Conservation (phyloP, 257 asterid genomes). For the Capsicum chinense region DNA sequence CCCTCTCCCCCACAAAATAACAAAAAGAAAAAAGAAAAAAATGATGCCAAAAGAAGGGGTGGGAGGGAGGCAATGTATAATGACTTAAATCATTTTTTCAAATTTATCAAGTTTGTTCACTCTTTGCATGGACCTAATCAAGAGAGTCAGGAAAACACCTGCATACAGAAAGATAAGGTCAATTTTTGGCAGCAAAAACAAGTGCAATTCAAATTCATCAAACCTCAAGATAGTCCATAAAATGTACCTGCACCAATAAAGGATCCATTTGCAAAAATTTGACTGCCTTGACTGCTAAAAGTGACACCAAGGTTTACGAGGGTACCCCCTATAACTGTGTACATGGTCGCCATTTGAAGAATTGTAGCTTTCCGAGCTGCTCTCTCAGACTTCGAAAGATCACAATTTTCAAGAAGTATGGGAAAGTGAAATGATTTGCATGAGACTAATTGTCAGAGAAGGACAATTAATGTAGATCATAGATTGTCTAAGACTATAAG, state of each 20-base stretch:
- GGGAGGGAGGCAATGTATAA: not conserved
- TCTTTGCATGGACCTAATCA: slow-evolving; percentile 83
- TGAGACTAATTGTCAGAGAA: not conserved
- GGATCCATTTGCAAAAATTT: slow-evolving; percentile 63
- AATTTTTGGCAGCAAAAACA: not conserved
- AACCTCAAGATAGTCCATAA: not conserved
- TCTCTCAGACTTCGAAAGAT: slow-evolving; percentile 75
- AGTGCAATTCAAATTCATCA: not conserved
- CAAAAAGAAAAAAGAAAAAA: not conserved
- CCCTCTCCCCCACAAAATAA: not conserved
- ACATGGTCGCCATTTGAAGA: slow-evolving; percentile 93
- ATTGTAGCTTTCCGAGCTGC: slow-evolving; percentile 91
- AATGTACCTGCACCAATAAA: slow-evolving; percentile 73
- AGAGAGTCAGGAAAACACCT: slow-evolving; percentile 74
- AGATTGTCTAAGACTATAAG: not conserved
- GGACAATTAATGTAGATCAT: not conserved
- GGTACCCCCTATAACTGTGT: slow-evolving; percentile 78
- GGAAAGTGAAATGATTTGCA: not conserved
- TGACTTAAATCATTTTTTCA: slow-evolving; percentile 79
- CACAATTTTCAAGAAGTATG: slow-evolving; percentile 4
- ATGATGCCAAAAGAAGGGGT: not conserved
- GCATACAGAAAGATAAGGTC: slow-evolving; percentile 33
- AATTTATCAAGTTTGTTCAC: slow-evolving; percentile 85
- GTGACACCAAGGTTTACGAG: slow-evolving; percentile 78
- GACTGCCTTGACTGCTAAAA: slow-evolving; percentile 57